Conservation (phyloP, 2,329 filamentous ascomycete genomes). For the Sclerotinia spermophila region DNA sequence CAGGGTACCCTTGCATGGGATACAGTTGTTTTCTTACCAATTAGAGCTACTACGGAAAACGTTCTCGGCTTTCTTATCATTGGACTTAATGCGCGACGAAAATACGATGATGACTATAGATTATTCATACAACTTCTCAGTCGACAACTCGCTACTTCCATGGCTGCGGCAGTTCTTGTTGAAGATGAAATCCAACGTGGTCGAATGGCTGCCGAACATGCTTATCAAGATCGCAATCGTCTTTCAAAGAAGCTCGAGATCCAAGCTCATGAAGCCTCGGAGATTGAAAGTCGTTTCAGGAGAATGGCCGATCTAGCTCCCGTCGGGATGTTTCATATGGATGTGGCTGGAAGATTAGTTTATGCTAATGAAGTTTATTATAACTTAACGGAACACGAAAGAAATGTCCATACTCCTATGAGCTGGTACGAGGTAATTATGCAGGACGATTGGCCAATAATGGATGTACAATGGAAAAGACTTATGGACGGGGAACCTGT, state of each 20-base stretch:
- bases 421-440: not conserved
- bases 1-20: not conserved
- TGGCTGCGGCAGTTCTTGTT: conserved; percentile 77
- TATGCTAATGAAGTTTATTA: conserved; percentile 70
- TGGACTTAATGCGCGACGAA: conserved; percentile 72
- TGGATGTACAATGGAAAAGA: conserved; percentile 28
- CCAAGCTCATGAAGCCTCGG: conserved; percentile 45
- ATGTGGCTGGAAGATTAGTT: conserved; percentile 59
- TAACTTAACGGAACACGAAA: conserved; percentile 20
- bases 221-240: conserved; percentile 72
- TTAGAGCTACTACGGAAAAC: conserved; percentile 55
- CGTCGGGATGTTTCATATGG: conserved; percentile 69
- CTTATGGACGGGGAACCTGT: conserved; percentile 25
- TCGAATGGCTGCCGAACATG: conserved; percentile 68
- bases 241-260: conserved; percentile 62
- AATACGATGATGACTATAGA: conserved; percentile 76
- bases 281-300: conserved; percentile 62
- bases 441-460: conserved; percentile 16
- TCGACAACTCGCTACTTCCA: conserved; percentile 71
- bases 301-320: conserved; percentile 70
- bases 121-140: conserved; percentile 73
- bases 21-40: conserved; percentile 12
- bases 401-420: not conserved
- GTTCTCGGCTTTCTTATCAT: conserved; percentile 76
- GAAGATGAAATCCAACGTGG: conserved; percentile 78